Conservation (phyloP, 2,329 filamentous ascomycete species). For the Diaporthe destruens region DNA sequence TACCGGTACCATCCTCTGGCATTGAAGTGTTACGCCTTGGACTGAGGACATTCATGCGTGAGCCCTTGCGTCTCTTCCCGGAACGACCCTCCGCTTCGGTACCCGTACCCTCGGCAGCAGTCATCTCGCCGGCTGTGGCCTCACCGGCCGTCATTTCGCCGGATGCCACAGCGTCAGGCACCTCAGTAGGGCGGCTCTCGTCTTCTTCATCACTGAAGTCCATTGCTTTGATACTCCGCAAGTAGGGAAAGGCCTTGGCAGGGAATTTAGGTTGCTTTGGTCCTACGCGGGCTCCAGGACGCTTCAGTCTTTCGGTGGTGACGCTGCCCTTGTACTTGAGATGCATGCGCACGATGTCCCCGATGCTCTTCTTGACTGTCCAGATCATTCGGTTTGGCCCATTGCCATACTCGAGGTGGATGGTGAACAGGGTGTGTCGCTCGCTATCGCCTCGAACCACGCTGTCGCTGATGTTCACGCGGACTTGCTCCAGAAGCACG, state of each 20-base stretch:
- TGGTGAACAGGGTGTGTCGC: conserved; percentile 87
- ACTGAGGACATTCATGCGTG: conserved; percentile 66
- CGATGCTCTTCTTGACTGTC: conserved; percentile 87
- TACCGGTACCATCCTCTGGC: conserved; percentile 61
- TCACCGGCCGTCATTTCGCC: conserved; percentile 54
- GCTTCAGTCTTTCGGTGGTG: conserved; percentile 79
- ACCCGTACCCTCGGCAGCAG: conserved; percentile 72
- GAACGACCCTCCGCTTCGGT: conserved; percentile 74
- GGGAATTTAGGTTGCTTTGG: conserved; percentile 93
- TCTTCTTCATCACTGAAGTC: conserved; percentile 84
- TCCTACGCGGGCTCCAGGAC: conserved; percentile 72
- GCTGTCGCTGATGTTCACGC: conserved; percentile 87
- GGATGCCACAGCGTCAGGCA: conserved; percentile 3
- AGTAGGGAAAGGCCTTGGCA: conserved; percentile 87
- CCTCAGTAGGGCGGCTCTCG: conserved; percentile 54
- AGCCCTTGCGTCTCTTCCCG: conserved; percentile 58
- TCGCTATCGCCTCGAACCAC: conserved; percentile 71
- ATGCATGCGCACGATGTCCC: conserved; percentile 93
- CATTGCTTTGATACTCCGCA: conserved; percentile 82
- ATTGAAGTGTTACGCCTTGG: conserved; percentile 67
- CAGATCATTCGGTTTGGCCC: conserved; percentile 97
- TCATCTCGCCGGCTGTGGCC: conserved; percentile 60
- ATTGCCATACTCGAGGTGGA: conserved; percentile 96
- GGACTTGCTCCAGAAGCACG: conserved; percentile 93
- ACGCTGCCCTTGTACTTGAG: conserved; percentile 91